These are phyloP conservation scores for Chrysanthemum lavandulifolium DNA, from an alignment of 129 eudicot species.

Conservation along the genomic window DNA sequence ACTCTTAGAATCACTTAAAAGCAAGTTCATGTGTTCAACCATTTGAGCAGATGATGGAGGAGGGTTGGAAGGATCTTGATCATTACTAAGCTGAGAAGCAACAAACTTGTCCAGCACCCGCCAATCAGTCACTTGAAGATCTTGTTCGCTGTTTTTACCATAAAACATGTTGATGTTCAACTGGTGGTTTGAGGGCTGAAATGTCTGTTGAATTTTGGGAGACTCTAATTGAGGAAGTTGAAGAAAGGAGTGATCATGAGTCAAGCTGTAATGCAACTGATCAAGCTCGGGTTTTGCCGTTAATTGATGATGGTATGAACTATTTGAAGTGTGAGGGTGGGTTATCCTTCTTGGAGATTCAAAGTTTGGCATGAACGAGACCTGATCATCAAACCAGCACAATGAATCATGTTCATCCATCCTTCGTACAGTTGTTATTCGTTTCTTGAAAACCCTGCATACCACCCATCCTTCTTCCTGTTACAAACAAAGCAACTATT, in stretches of 20 bases:
- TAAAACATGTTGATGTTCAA: constrained; percentile 35
- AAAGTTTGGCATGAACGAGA: constrained; percentile 70
- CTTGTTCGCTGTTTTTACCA: constrained; percentile 38
- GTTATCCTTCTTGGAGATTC: constrained; percentile 46
- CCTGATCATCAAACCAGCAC: constrained; percentile 77
- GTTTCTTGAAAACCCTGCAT: constrained; percentile 83
- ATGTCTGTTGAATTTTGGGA: constrained; percentile 55
- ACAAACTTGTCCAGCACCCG: constrained; percentile 78
- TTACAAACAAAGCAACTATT: constrained; percentile 1
- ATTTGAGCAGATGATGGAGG: constrained; percentile 39
- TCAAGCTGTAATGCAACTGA: constrained; percentile 45
- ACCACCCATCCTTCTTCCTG: constrained; percentile 99
- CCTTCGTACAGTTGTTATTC: constrained; percentile 51
- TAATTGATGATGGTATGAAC: constrained; percentile 41
- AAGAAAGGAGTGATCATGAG: constrained; percentile 48
- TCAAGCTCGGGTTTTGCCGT: constrained; percentile 54
- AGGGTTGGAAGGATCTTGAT: constrained; percentile 33
- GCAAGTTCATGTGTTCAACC: constrained; percentile 48
- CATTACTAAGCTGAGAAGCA: constrained; percentile 77
- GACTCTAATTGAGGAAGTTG: constrained; percentile 74
- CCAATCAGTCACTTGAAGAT: constrained; percentile 78
- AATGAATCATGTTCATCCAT: constrained; percentile 61
- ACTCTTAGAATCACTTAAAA: constrained; percentile 43
- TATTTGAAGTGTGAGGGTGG: constrained; percentile 47
- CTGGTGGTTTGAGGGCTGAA: constrained; percentile 37